Evolutionary conservation across 768 basidiomycete genomes (phyloP).

Genomic region (Rhizopogon rudus): DNA sequence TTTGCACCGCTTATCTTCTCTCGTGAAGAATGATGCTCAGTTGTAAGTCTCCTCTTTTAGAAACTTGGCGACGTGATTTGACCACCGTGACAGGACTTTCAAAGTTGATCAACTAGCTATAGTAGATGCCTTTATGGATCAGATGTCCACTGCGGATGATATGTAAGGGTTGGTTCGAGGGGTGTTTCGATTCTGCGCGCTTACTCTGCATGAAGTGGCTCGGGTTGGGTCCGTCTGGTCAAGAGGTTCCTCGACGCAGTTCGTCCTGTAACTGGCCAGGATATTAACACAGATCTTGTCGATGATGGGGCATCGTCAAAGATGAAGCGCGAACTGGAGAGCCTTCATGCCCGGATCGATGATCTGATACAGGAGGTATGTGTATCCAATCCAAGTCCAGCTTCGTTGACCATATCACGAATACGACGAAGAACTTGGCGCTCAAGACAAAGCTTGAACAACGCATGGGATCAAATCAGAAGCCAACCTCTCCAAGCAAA

Average conservation of each 20-base stretch:
- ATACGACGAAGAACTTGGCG: neutral
- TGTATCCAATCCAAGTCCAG: neutral
- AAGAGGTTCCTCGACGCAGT: slow-evolving; percentile 48
- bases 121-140: slow-evolving; percentile 55
- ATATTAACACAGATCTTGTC: slow-evolving; percentile 41
- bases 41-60: slow-evolving; percentile 39
- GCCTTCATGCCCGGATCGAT: slow-evolving; percentile 53
- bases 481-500: slow-evolving; percentile 40
- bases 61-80: neutral
- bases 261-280: slow-evolving; percentile 59
- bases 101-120: slow-evolving; percentile 57
- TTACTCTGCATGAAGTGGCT: neutral
- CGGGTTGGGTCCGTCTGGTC: neutral
- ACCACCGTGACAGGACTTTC: slow-evolving; percentile 41
- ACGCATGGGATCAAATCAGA: slow-evolving; percentile 12
- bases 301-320: slow-evolving; percentile 34
- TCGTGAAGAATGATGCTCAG: slow-evolving; percentile 57
- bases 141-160: neutral
- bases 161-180: neutral
- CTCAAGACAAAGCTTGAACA: neutral
- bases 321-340: slow-evolving; percentile 58
- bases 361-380: slow-evolving; percentile 60
- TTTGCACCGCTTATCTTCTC: slow-evolving; percentile 46
- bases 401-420: slow-evolving; percentile 20
- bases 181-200: neutral